Evolutionary conservation across 1,284 basidiomycete genomes (phyloP).

Genomic region (Trametes versicolor): DNA sequence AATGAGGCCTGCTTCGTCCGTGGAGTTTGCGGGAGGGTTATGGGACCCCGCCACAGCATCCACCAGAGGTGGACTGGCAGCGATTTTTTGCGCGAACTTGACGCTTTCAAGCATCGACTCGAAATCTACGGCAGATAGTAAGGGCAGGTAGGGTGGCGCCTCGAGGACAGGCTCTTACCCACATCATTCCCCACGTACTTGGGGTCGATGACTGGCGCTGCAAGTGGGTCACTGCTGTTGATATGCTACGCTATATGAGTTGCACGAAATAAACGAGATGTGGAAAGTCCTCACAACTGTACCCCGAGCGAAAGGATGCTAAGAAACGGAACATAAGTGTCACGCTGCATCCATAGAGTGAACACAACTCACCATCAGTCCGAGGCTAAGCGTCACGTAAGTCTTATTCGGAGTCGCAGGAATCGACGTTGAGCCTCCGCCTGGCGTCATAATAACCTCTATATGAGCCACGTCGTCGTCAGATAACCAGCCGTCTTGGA

Average conservation of each 20-base stretch:
- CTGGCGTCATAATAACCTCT: slow-evolving; percentile 25
- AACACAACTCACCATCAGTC: slow-evolving; percentile 19
- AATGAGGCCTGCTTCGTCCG: not conserved
- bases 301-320: slow-evolving; percentile 13
- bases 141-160: no score
- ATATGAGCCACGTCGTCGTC: slow-evolving; percentile 11
- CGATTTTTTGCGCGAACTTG: slow-evolving; percentile 3
- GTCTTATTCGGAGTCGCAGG: slow-evolving; percentile 2
- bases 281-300: slow-evolving; percentile 5
- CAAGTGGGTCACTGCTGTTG: slow-evolving; percentile 4
- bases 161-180: slow-evolving; percentile 4
- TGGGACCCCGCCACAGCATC: not conserved
- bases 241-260: slow-evolving; percentile 1
- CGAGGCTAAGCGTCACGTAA: slow-evolving; percentile 17
- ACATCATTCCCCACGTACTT: not conserved
- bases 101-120: slow-evolving; percentile 1
- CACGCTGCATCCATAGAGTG: no score
- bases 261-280: not conserved
- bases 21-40: not conserved
- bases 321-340: not conserved
- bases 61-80: not conserved
- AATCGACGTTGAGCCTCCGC: slow-evolving; percentile 13
- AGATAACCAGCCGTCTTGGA: slow-evolving; percentile 22
- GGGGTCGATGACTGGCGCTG: slow-evolving; percentile 7
- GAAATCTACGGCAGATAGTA: no score